Percentiles rank a stretch among this genome's conserved stretches.
Evolutionary conservation across 2,329 filamentous ascomycete genomes (phyloP).

Genomic region (Sordariomycetes sp.): DNA sequence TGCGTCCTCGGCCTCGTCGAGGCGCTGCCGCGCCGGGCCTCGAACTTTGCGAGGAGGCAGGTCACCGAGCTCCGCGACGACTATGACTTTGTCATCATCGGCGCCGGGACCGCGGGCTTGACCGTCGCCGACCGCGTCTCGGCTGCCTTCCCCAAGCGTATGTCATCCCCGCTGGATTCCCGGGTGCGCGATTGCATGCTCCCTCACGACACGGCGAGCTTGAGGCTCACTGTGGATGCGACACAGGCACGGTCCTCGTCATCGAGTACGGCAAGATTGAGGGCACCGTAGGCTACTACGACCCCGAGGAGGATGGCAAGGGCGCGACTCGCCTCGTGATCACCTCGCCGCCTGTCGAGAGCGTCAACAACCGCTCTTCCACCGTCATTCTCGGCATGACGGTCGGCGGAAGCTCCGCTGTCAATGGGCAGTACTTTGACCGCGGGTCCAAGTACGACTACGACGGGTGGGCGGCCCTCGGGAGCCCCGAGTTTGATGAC

Average conservation of each 20-base stretch:
- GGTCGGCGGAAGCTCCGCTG: slow-evolving; percentile 20
- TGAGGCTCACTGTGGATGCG: neutral
- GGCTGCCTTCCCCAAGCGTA: slow-evolving; percentile 14
- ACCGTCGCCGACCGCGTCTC: slow-evolving; percentile 19
- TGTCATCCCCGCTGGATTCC: neutral
- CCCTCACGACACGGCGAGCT: neutral
- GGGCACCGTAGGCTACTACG: slow-evolving; percentile 12
- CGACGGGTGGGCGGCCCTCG: slow-evolving; percentile 19
- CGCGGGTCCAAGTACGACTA: slow-evolving; percentile 19
- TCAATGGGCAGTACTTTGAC: slow-evolving; percentile 24
- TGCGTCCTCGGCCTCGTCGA: slow-evolving; percentile 9
- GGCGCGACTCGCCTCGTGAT: slow-evolving; percentile 12
- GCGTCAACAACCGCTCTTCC: slow-evolving; percentile 14
- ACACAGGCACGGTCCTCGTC: slow-evolving; percentile 7
- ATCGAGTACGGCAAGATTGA: slow-evolving; percentile 11
- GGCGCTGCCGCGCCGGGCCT: slow-evolving; percentile 9
- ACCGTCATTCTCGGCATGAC: slow-evolving; percentile 17
- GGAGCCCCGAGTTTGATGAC: slow-evolving; percentile 11
- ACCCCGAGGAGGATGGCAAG: slow-evolving; percentile 12
- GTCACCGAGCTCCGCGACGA: slow-evolving; percentile 13
- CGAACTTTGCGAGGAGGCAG: slow-evolving; percentile 10
- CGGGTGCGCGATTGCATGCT: neutral
- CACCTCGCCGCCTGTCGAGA: slow-evolving; percentile 12
- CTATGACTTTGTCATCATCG: slow-evolving; percentile 17
- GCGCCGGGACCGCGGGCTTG: slow-evolving; percentile 18